phyloP scores from a whole-genome alignment of 257 asterid genomes.

The Gentiana dahurica region DNA sequence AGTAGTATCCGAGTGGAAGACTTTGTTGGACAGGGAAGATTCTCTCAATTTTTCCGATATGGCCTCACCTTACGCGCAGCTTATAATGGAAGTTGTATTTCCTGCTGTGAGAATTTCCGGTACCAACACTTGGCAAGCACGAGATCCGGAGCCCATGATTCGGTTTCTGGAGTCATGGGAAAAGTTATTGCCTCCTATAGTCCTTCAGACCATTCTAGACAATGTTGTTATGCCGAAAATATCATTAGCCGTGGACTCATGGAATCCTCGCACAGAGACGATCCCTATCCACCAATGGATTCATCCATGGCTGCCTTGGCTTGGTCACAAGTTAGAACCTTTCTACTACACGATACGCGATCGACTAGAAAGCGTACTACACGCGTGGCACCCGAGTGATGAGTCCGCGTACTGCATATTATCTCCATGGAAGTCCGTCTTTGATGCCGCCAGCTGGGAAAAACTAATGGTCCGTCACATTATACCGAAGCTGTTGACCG shows the following conservation, averaged over 20 bases:
- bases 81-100: constrained; percentile 59
- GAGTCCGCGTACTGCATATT: constrained; percentile 48
- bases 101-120: constrained; percentile 69
- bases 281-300: constrained; percentile 57
- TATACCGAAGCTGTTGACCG: constrained; percentile 36
- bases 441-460: constrained; percentile 61
- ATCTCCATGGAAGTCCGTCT: constrained; percentile 58
- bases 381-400: constrained; percentile 69
- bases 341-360: constrained; percentile 44
- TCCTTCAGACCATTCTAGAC: constrained; percentile 42
- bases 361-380: constrained; percentile 49
- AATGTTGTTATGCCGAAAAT: constrained; percentile 43
- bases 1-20: constrained; percentile 44
- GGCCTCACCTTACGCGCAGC: constrained; percentile 46
- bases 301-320: constrained; percentile 62
- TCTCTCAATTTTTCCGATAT: constrained; percentile 17
- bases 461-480: constrained; percentile 41
- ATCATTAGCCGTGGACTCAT: constrained; percentile 52
- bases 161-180: constrained; percentile 59
- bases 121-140: constrained; percentile 58
- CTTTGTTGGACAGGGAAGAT: constrained; percentile 38
- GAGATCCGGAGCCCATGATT: constrained; percentile 63
- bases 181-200: constrained; percentile 37
- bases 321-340: constrained; percentile 45
- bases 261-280: constrained; percentile 67